Conservation (phyloP, 352 stramenopile genomes). For the Phytophthora pinifolia region DNA sequence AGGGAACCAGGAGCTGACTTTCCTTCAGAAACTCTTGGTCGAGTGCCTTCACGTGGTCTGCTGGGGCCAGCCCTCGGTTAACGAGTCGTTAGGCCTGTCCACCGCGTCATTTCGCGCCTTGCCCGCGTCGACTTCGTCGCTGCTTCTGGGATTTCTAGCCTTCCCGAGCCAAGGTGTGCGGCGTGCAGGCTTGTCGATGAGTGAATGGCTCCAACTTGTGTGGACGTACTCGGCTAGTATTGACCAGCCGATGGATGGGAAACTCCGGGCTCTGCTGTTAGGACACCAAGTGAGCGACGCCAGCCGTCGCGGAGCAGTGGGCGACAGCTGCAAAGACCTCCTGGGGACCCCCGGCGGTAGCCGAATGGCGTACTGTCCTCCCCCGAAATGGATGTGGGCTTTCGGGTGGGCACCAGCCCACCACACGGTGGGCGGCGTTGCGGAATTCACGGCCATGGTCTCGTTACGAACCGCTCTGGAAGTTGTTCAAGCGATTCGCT, state of each 20-base stretch:
- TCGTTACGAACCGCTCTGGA: slow-evolving; percentile 13
- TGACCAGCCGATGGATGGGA: slow-evolving; percentile 14
- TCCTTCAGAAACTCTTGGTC: slow-evolving; percentile 21
- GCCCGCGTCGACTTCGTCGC: not conserved
- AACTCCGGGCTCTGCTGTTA: slow-evolving; percentile 24
- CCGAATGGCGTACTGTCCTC: not conserved
- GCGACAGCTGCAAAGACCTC: slow-evolving; percentile 14
- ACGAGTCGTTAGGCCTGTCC: not conserved
- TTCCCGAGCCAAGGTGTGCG: slow-evolving; percentile 25
- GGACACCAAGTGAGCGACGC: slow-evolving; percentile 2
- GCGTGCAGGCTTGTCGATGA: slow-evolving; percentile 14
- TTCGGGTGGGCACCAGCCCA: slow-evolving; percentile 20
- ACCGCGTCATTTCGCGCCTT: slow-evolving; percentile 7
- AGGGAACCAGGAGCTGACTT: slow-evolving; percentile 18
- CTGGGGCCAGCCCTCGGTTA: slow-evolving; percentile 3
- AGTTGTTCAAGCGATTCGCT: slow-evolving; percentile 14
- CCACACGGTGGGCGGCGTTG: not conserved
- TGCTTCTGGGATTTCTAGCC: slow-evolving; percentile 20
- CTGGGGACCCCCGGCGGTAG: not conserved
- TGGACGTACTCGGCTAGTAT: slow-evolving; percentile 31
- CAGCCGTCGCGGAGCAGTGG: slow-evolving; percentile 10
- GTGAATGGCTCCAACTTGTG: slow-evolving; percentile 37
- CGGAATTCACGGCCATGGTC: slow-evolving; percentile 7
- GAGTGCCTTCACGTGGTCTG: slow-evolving; percentile 24
- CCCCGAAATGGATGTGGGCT: slow-evolving; percentile 18